A percentile compares a stretch with the other conserved stretches of the same genome.
Conservation (phyloP, 495 filamentous ascomycete genomes). For the Daldinia caldariorum region DNA sequence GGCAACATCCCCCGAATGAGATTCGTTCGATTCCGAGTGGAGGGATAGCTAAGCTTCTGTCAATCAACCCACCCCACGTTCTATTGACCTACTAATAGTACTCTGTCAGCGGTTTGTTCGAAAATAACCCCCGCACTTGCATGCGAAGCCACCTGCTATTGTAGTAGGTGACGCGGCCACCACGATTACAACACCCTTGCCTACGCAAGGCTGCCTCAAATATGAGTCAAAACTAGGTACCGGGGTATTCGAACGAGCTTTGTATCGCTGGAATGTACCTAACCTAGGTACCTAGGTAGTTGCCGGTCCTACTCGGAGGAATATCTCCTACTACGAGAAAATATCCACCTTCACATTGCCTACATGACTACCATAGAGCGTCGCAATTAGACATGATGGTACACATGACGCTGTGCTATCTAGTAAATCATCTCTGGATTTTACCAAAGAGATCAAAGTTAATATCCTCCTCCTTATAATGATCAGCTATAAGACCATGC, state of each 20-base stretch:
- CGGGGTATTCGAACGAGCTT: constrained; percentile 22
- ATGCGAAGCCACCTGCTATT: constrained; percentile 23
- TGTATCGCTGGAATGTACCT: constrained; percentile 6
- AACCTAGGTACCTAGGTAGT: too few species aligned
- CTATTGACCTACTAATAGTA: constrained; percentile 11
- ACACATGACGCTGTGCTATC: neutral
- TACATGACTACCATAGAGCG: constrained; percentile 4
- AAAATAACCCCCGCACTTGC: constrained; percentile 25
- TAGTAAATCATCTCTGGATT: constrained; percentile 34
- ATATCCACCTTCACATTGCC: neutral
- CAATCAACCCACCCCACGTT: constrained; percentile 39
- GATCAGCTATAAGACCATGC: constrained; percentile 82
- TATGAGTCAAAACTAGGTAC: constrained; percentile 33
- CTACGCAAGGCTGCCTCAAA: constrained; percentile 19
- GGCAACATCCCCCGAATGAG: constrained; percentile 27
- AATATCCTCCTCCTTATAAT: constrained; percentile 85
- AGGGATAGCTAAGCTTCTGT: constrained; percentile 31
- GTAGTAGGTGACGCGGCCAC: constrained; percentile 43
- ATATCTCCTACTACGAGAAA: neutral
- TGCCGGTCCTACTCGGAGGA: constrained; percentile 3
- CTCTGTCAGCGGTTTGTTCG: constrained; percentile 13
- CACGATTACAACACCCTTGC: constrained; percentile 8
- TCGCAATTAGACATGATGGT: constrained; percentile 27
- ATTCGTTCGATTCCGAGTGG: constrained; percentile 31
- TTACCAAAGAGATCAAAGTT: constrained; percentile 62